Percentiles rank a stretch among this genome's conserved stretches.
phyloP scores from a whole-genome alignment of 192 early-diverging fungal genomes.

The Spizellomyces punctatus region DNA sequence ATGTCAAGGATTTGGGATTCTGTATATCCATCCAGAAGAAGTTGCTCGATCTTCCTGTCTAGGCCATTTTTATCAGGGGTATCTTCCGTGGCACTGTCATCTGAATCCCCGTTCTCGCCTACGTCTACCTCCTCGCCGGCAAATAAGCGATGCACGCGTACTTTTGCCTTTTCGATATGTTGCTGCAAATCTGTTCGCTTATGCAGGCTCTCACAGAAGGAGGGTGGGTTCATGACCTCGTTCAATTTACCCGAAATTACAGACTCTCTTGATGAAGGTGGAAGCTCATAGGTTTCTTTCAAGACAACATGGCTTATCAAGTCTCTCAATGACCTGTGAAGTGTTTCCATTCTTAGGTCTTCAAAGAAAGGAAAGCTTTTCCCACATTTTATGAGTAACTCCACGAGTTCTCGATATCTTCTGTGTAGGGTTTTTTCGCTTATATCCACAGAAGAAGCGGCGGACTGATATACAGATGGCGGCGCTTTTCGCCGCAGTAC shows the following conservation, averaged over 20 bases:
- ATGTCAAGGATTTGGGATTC: neutral
- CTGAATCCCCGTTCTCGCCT: conserved; percentile 4
- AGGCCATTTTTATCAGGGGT: neutral
- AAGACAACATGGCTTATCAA: no score
- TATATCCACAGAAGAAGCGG: neutral
- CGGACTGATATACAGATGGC: neutral
- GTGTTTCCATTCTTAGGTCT: no score
- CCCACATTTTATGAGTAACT: conserved; percentile 7
- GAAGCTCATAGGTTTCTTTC: no score
- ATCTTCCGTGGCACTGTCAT: neutral
- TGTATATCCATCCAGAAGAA: conserved; percentile 6
- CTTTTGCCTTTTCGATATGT: neutral
- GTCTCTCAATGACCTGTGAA: no score
- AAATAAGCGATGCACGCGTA: neutral
- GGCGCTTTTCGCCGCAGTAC: conserved; percentile 5
- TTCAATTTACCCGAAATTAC: neutral
- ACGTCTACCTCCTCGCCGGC: conserved; percentile 6
- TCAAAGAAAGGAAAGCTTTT: conserved; percentile 15
- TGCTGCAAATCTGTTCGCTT: neutral
- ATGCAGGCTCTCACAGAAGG: neutral
- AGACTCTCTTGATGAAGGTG: no score
- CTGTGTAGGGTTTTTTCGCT: neutral
- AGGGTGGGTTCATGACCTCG: neutral
- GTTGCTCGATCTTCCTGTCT: conserved; percentile 13
- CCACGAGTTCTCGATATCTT: neutral